Evolutionary conservation across 257 asterid genomes (phyloP).

Genomic region (Haberlea rhodopensis): DNA sequence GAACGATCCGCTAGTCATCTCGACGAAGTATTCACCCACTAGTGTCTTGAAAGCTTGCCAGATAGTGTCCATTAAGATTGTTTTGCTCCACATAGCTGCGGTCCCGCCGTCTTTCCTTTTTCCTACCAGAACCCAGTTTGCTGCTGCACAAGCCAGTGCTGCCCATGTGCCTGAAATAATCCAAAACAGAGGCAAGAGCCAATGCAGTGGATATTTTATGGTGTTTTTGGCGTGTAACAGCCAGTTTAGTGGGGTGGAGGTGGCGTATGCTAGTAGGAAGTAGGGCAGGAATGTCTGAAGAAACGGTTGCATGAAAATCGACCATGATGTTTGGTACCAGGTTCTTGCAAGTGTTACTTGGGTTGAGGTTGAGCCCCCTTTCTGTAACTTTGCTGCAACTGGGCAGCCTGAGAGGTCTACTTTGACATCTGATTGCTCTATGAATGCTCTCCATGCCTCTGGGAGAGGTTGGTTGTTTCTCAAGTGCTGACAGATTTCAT

Average conservation of each 20-base stretch:
- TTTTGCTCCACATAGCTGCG: conserved; percentile 57
- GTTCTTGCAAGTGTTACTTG: conserved; percentile 59
- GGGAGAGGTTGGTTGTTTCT: conserved; percentile 81
- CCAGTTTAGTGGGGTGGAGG: conserved; percentile 45
- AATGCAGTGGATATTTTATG: conserved; percentile 41
- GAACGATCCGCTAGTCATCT: conserved; percentile 58
- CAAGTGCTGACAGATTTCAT: conserved; percentile 76
- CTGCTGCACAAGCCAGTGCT: conserved; percentile 46
- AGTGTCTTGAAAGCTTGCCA: conserved; percentile 83
- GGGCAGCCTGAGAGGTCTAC: conserved; percentile 88
- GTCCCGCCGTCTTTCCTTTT: conserved; percentile 69
- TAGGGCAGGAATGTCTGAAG: conserved; percentile 73
- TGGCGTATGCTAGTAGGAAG: conserved; percentile 45
- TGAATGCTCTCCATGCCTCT: conserved; percentile 71
- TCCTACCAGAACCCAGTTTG: conserved; percentile 62
- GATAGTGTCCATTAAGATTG: conserved; percentile 59
- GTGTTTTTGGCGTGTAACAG: conserved; percentile 27
- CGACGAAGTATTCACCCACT: conserved; percentile 71
- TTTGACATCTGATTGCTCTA: conserved; percentile 78
- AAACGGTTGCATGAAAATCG: conserved; percentile 56
- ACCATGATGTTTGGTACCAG: conserved; percentile 62
- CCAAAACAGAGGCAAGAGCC: conserved; percentile 73
- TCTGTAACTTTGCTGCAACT: conserved; percentile 37
- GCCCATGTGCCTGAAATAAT: conserved; percentile 52
- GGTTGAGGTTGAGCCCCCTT: conserved; percentile 17